Base-by-base conservation (phyloP, 768 basidiomycete genomes). In the Podaxis pistillaris region DNA sequence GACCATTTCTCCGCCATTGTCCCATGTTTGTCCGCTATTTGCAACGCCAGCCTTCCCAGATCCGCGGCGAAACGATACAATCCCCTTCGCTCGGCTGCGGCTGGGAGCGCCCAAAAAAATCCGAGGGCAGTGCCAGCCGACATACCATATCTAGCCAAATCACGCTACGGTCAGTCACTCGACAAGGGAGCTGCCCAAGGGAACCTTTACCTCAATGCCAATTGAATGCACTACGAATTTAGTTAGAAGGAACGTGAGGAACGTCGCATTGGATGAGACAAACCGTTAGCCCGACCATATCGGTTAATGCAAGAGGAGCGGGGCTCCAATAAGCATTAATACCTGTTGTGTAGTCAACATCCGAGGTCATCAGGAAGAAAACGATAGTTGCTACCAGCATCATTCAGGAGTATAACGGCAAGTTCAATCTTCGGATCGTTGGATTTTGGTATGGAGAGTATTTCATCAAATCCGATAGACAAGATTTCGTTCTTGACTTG, bases 271-370 rank as follows among this genome's bases (percentile, higher is more conserved):
- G 12, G 51, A 28, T 24, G 9, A 36, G 19, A 75, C 83, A 49
- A 62, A 89, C 89, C 66, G 86, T 89, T 46, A 89, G 74, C 15
- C 89, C 89, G 54, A 90, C 84, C 17, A 86, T 75, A 70, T 87
- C 87, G 9, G 80, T 74, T 66, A 88, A 85, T 1, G 82, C 81
- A 57, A 80, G 79, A 9, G 80, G 73, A 1, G 79, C 77, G 12
- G 82, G 78, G 66, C 83, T 87, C 89, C 89, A 90, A 67, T 89
- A 90, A 11, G 89, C 87, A 70, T 87, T 87, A 30, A 83, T 82
- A 4, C 86, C 87, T 88, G 54, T 56, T 13, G 50, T 12, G 33
- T 33, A 11, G 15, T 58, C 17, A 33, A 51, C 17, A 55, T 51
- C 22, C 13, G 17, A 62, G 24, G 19, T 46, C 44, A 46, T 46